phyloP scores from a whole-genome alignment of 768 basidiomycete species.

The Leucocoprinus birnbaumii region DNA sequence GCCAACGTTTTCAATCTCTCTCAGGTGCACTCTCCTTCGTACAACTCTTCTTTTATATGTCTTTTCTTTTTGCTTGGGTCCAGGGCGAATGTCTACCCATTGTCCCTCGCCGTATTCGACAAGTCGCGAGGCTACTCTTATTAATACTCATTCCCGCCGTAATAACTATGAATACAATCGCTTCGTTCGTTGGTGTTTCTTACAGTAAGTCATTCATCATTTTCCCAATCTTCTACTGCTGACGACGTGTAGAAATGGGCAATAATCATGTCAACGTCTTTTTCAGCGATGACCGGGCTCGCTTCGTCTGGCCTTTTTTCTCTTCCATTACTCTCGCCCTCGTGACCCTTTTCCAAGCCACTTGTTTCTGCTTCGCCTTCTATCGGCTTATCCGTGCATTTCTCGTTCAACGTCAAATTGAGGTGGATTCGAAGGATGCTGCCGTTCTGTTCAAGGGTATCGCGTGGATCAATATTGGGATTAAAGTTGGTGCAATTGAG shows the following conservation, averaged over 20 bases:
- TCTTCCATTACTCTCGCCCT: slow-evolving; percentile 59
- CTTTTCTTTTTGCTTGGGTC: slow-evolving; percentile 61
- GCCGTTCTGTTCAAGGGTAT: slow-evolving; percentile 56
- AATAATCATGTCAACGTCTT: slow-evolving; percentile 29
- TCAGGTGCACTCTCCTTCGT: slow-evolving; percentile 57
- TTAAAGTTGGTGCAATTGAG: slow-evolving; percentile 65
- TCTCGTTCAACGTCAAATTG: slow-evolving; percentile 49
- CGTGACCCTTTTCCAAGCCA: slow-evolving; percentile 53
- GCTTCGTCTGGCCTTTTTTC: slow-evolving; percentile 53
- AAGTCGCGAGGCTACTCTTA: slow-evolving; percentile 41
- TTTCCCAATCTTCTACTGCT: not conserved
- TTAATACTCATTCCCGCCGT: slow-evolving; percentile 54
- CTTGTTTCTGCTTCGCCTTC: slow-evolving; percentile 57
- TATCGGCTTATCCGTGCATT: slow-evolving; percentile 52
- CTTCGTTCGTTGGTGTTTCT: slow-evolving; percentile 60
- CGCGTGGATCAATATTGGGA: slow-evolving; percentile 60
- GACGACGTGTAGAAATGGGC: slow-evolving; percentile 1
- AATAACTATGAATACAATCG: slow-evolving; percentile 52
- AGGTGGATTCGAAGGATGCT: slow-evolving; percentile 39
- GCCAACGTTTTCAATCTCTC: slow-evolving; percentile 14
- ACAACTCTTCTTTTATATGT: slow-evolving; percentile 60
- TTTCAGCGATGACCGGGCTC: slow-evolving; percentile 33
- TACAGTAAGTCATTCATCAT: slow-evolving; percentile 39
- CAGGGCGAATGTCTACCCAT: slow-evolving; percentile 45
- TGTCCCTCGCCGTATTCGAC: slow-evolving; percentile 49